Evolutionary conservation across 371 early-diverging fungal genomes (phyloP), one percentile per base, ranked within the genome.

Genomic region (Actinomortierella wolfii): DNA sequence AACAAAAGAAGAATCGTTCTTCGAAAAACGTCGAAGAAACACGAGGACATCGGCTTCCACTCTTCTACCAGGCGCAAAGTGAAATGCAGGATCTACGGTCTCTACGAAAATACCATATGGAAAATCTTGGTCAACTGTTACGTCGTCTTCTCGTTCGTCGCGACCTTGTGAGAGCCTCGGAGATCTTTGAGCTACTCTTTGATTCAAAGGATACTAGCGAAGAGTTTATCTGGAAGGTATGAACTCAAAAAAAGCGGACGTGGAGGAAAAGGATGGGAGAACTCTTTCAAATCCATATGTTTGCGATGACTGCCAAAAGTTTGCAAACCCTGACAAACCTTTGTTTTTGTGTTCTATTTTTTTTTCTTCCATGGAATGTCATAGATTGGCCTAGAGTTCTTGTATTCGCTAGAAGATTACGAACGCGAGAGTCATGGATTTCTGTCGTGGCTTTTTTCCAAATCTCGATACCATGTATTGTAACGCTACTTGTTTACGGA

Each of bases 161-260:
- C 13, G 74, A 73, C 51, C 67, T 67, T 24, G 14, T 42, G 5
- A 51, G 67, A 39, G 74, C 74, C 3, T 67, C 47, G n/a, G 56
- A 43, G 25, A 39, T 73, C 17, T 73, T 67, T 25, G 41, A 47
- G 7, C 42, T 26, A 9, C 34, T 73, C 7, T 20, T 57, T 23
- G 23, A 43, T n/a, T 39, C 49, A 18, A 18, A 24, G 0, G 17
- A 34, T 2, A 21, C 54, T 3, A 15, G 40, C 21, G 74, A 73
- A 23, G 62, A 67, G 17, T 24, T 67, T 14, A 48, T 58, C 34
- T 73, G 74, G 74, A 73, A 73, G 74, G 74, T 67, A 58, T 15
- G 17, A 8, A 5, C 4, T 17, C 11, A 25, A 5, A 3, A 24
- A 11, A 2, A 26, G 26, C 29, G 1, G 17, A 51, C 34, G 34